These are phyloP conservation scores for Salix arbutifolia DNA, from an alignment of 345 rosid genomes.

Conservation along the genomic window DNA sequence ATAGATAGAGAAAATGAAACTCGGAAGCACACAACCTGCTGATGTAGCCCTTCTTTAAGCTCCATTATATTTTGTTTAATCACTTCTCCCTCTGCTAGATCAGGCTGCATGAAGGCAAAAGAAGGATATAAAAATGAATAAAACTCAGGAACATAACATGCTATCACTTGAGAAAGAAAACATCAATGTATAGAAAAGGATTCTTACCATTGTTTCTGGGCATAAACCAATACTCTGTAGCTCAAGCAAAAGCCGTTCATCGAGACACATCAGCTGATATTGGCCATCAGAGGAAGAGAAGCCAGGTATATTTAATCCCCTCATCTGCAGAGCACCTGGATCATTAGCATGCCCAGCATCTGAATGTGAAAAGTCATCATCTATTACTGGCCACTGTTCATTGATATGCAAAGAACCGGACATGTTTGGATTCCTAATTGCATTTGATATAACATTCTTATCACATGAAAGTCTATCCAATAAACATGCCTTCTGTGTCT, in stretches of 20 bases:
- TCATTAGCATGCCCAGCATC: constrained; percentile 52
- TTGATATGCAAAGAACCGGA: constrained; percentile 65
- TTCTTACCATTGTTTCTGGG: constrained; percentile 75
- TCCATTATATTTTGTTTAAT: constrained; percentile 60
- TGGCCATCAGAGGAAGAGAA: constrained; percentile 51
- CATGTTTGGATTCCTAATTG: constrained; percentile 56
- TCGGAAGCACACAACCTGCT: constrained; percentile 49
- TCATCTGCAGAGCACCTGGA: constrained; percentile 44
- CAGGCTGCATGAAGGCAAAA: constrained; percentile 60
- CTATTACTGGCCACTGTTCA: constrained; percentile 70
- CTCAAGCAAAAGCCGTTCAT: constrained; percentile 81
- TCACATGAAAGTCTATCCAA: constrained; percentile 67
- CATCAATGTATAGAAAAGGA: not conserved
- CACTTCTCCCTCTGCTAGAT: constrained; percentile 69
- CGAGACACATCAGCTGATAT: constrained; percentile 68
- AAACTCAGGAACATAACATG: not conserved
- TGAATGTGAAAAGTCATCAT: constrained; percentile 62
- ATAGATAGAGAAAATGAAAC: not conserved
- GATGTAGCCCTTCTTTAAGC: constrained; percentile 59
- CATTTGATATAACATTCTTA: constrained; percentile 58
- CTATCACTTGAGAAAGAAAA: not conserved
- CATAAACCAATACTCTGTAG: constrained; percentile 77
- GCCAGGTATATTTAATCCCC: constrained; percentile 44
- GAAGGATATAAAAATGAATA: not conserved
- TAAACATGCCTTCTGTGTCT: constrained; percentile 55